Conservation (phyloP, 768 basidiomycete species). For the Lentinula guzmanii region DNA sequence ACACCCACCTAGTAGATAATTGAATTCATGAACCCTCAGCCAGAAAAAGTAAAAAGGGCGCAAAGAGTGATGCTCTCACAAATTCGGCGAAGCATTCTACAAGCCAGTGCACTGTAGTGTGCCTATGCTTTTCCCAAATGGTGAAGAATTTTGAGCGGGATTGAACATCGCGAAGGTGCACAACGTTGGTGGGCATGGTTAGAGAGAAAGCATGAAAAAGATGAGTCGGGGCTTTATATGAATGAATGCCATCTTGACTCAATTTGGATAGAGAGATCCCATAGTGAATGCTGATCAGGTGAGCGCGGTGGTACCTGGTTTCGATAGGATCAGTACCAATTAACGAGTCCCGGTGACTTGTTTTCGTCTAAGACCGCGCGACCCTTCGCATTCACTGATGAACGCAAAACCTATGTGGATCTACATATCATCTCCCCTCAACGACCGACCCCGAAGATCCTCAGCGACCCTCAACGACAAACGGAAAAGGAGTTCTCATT, state of each 20-base stretch:
- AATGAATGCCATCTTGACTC: background rate
- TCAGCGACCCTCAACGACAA: too few species aligned
- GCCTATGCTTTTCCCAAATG: constrained; percentile 45
- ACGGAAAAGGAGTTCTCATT: too few species aligned
- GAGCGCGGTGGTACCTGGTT: background rate
- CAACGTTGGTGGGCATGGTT: constrained; percentile 5
- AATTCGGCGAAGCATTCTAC: constrained; percentile 58
- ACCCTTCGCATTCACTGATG: too few species aligned
- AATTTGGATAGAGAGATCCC: background rate
- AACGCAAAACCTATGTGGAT: too few species aligned
- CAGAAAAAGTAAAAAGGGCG: background rate
- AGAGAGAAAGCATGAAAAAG: background rate
- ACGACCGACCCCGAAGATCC: too few species aligned
- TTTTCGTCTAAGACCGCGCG: background rate
- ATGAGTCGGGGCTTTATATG: background rate
- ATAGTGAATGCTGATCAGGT: background rate
- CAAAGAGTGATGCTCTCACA: constrained; percentile 22
- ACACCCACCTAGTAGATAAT: constrained; percentile 44
- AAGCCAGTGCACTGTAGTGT: constrained; percentile 42
- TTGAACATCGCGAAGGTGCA: constrained; percentile 37
- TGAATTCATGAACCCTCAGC: background rate
- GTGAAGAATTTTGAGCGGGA: constrained; percentile 31
- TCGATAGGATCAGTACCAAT: background rate
- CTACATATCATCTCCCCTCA: too few species aligned
- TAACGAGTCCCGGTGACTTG: background rate